These are phyloP conservation scores for Caryocar brasiliense DNA, from an alignment of 441 rosid genomes.

Conservation along the genomic window DNA sequence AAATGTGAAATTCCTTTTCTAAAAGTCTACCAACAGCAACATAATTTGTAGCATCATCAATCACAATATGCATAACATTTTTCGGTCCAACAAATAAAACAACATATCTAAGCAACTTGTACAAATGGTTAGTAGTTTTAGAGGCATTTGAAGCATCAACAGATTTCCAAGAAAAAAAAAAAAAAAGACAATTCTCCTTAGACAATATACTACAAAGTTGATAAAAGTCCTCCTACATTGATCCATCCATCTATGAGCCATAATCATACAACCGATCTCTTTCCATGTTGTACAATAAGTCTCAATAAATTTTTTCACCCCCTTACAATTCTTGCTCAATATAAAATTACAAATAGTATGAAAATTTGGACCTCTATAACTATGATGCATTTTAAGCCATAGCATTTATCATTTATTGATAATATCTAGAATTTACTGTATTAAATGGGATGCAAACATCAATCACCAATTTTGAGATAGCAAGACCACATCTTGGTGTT, in stretches of 20 bases:
- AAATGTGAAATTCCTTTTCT: neutral
- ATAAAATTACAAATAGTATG: too few species aligned
- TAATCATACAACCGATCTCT: neutral
- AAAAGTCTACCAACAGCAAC: neutral
- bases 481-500: too few species aligned
- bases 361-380: too few species aligned
- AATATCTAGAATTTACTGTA: too few species aligned
- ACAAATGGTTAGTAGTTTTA: neutral
- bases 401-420: too few species aligned
- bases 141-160: slow-evolving; percentile 7
- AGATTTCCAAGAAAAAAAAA: neutral
- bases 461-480: too few species aligned
- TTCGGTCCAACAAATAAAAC: neutral
- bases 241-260: neutral
- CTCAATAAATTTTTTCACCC: neutral
- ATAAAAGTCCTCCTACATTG: neutral
- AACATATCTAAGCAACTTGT: neutral
- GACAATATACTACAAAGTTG: slow-evolving; percentile 8
- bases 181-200: neutral
- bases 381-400: too few species aligned
- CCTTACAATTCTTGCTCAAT: too few species aligned
- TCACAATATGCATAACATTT: slow-evolving; percentile 4
- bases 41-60: slow-evolving; percentile 8
- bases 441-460: too few species aligned
- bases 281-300: neutral